phyloP scores from a whole-genome alignment of 257 asterid genomes.

The Cynanchum wilfordii region DNA sequence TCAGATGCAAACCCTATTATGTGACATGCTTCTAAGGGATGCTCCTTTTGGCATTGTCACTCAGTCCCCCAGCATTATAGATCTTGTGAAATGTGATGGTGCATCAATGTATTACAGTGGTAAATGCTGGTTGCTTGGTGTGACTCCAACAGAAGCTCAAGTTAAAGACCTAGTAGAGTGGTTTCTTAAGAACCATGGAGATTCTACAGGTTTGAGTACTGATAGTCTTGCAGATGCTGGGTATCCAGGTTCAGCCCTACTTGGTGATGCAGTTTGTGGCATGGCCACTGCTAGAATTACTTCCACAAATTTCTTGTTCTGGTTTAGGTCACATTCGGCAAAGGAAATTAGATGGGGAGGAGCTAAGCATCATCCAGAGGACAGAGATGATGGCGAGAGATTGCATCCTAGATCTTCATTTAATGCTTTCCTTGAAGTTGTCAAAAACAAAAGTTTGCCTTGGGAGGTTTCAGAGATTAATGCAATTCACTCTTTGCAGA shows the following conservation, averaged over 20 bases:
- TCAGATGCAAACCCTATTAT: conserved; percentile 45
- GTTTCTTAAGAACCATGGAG: conserved; percentile 36
- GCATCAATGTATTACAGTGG: conserved; percentile 49
- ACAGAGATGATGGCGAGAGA: conserved; percentile 45
- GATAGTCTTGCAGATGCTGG: conserved; percentile 53
- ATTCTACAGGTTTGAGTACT: conserved; percentile 49
- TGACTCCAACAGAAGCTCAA: conserved; percentile 54
- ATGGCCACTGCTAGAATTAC: conserved; percentile 51
- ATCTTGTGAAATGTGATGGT: conserved; percentile 70
- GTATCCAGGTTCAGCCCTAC: conserved; percentile 41
- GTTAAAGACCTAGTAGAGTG: conserved; percentile 42
- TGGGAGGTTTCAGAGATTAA: conserved; percentile 62
- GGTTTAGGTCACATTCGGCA: conserved; percentile 60
- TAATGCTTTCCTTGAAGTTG: conserved; percentile 52
- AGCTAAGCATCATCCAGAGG: conserved; percentile 47
- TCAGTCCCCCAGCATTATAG: conserved; percentile 57
- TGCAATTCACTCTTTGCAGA: conserved; percentile 60
- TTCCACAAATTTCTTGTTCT: conserved; percentile 39
- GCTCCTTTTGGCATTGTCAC: conserved; percentile 48
- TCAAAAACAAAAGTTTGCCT: conserved; percentile 41
- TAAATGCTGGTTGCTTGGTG: conserved; percentile 57
- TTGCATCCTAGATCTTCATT: conserved; percentile 70
- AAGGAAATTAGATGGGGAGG: conserved; percentile 61
- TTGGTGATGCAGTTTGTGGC: conserved; percentile 62
- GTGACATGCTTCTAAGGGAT: conserved; percentile 59